These are phyloP conservation scores for Crotalaria pallida DNA, from an alignment of 306 rosid species.

Conservation along the genomic window DNA sequence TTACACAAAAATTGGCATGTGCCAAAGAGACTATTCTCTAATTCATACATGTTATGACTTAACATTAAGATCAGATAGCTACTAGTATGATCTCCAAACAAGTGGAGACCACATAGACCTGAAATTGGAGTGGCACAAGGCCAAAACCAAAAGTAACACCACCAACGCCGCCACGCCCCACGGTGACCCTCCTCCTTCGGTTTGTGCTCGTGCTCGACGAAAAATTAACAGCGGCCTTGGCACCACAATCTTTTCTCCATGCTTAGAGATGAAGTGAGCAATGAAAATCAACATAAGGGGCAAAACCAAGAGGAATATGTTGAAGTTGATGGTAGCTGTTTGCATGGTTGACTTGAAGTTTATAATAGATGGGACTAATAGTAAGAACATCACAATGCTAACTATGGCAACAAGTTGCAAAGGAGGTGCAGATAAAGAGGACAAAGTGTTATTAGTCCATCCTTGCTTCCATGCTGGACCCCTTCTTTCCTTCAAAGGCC, in stretches of 20 bases:
- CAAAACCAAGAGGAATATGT: conserved; percentile 38
- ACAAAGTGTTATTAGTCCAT: conserved; percentile 44
- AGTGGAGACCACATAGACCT: conserved; percentile 64
- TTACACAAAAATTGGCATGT: too few species aligned
- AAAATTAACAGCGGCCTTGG: conserved; percentile 4
- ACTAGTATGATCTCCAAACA: conserved; percentile 37
- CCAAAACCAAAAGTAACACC: conserved; percentile 45
- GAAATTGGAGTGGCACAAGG: conserved; percentile 46
- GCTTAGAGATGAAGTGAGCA: conserved; percentile 31
- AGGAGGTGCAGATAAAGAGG: conserved; percentile 51
- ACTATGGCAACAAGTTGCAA: conserved; percentile 43
- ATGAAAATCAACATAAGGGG: conserved; percentile 47
- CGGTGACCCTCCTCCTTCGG: conserved; percentile 32
- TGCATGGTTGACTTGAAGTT: conserved; percentile 48
- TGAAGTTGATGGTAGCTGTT: conserved; percentile 24
- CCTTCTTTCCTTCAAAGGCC: conserved; percentile 49
- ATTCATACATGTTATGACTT: neutral
- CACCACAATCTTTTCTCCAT: conserved; percentile 29
- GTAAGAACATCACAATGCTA: conserved; percentile 39
- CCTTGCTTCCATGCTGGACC: conserved; percentile 53
- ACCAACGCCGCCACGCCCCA: conserved; percentile 59
- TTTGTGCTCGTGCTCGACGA: neutral
- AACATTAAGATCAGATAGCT: neutral
- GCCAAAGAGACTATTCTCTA: neutral
- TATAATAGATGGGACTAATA: conserved; percentile 47